Evolutionary conservation across 2,329 filamentous ascomycete genomes (phyloP).

Genomic region (Fusarium sp.): DNA sequence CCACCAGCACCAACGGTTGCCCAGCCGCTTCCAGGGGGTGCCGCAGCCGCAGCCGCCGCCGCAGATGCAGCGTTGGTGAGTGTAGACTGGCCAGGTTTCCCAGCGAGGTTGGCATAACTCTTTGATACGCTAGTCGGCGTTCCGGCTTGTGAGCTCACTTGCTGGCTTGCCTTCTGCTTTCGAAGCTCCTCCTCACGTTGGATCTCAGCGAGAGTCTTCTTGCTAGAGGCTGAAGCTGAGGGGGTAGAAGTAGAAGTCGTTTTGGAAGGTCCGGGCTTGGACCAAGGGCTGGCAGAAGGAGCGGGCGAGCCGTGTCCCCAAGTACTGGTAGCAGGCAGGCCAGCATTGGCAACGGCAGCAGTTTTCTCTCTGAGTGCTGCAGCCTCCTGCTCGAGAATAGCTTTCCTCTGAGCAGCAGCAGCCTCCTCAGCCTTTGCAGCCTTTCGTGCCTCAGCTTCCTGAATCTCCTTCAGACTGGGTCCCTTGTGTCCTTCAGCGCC

Average conservation of each 20-base stretch:
- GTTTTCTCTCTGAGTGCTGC: slow-evolving; percentile 68
- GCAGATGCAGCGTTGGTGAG: slow-evolving; percentile 54
- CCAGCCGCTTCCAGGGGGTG: slow-evolving; percentile 72
- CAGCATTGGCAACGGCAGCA: slow-evolving; percentile 59
- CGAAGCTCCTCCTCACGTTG: slow-evolving; percentile 88
- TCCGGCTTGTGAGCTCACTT: slow-evolving; percentile 60
- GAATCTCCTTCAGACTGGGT: slow-evolving; percentile 94
- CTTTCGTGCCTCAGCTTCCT: slow-evolving; percentile 93
- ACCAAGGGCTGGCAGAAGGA: slow-evolving; percentile 73
- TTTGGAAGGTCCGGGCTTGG: slow-evolving; percentile 68
- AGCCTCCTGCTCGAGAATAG: slow-evolving; percentile 82
- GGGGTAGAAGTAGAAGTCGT: slow-evolving; percentile 40
- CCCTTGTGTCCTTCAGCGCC: slow-evolving; percentile 78
- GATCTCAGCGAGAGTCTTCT: slow-evolving; percentile 95
- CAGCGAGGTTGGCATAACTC: slow-evolving; percentile 92
- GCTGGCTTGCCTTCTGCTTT: slow-evolving; percentile 78
- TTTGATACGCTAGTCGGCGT: slow-evolving; percentile 71
- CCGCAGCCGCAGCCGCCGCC: slow-evolving; percentile 48
- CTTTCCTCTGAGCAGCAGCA: slow-evolving; percentile 80
- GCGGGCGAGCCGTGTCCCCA: slow-evolving; percentile 86
- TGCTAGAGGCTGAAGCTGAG: slow-evolving; percentile 55
- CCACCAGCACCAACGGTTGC: slow-evolving; percentile 94
- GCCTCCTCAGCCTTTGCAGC: slow-evolving; percentile 88
- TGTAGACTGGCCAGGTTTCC: slow-evolving; percentile 68
- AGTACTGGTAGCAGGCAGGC: slow-evolving; percentile 86